Percentiles rank a stretch among this genome's conserved stretches.
phyloP scores from a whole-genome alignment of 257 asterid genomes.

The Parsonsia alboflavescens region DNA sequence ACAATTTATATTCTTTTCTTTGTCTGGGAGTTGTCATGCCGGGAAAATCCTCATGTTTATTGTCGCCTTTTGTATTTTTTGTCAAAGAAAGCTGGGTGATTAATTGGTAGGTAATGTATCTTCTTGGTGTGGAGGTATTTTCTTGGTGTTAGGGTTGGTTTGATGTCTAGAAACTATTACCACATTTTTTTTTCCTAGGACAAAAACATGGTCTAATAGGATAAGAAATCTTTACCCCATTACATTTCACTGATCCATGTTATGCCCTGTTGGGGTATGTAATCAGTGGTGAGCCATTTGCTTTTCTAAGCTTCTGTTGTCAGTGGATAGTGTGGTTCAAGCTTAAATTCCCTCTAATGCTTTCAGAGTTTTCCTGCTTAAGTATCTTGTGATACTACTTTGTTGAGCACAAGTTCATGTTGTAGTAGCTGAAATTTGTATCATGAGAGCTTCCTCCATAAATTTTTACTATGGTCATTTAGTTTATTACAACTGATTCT shows the following conservation, averaged over 20 bases:
- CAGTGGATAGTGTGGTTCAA: not conserved
- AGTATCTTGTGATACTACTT: not conserved
- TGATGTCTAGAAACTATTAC: not conserved
- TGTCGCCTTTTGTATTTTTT: not conserved
- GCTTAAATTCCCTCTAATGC: not conserved
- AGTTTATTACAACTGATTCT: not conserved
- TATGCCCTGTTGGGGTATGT: not conserved
- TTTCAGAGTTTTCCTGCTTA: not conserved
- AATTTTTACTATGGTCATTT: not conserved
- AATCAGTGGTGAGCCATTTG: not conserved
- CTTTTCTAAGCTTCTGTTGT: not conserved
- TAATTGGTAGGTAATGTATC: not conserved
- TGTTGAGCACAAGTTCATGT: not conserved
- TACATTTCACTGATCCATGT: not conserved
- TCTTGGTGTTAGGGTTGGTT: not conserved
- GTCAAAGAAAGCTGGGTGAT: not conserved
- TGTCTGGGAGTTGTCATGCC: not conserved
- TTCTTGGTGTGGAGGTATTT: not conserved
- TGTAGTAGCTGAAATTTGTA: not conserved
- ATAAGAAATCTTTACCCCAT: too few species aligned
- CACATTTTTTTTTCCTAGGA: not conserved
- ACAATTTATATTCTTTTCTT: not conserved
- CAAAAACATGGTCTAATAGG: not conserved
- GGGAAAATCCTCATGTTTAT: too few species aligned
- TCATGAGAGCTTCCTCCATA: not conserved